These are phyloP conservation scores for Raphanus sativus DNA, from an alignment of 345 rosid genomes.

Conservation along the genomic window DNA sequence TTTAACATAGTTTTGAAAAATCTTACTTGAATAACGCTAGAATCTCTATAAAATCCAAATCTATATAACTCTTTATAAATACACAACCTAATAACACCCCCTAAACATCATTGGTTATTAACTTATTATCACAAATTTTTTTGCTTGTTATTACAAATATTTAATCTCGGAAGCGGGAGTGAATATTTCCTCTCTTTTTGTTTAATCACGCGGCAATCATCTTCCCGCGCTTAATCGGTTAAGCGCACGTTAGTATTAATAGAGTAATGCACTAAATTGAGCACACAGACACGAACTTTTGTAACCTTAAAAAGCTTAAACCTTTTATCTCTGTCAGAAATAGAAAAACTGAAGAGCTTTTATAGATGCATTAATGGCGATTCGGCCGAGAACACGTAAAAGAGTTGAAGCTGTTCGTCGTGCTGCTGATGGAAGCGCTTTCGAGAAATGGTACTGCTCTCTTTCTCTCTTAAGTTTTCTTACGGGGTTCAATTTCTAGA, in stretches of 20 bases:
- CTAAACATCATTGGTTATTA: too few species aligned
- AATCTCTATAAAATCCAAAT: too few species aligned
- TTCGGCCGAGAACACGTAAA: constrained; percentile 56
- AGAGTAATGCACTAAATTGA: constrained; percentile 15
- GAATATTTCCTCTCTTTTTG: constrained; percentile 1
- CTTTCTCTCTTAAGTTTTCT: not conserved
- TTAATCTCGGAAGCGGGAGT: constrained; percentile 10
- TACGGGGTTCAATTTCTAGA: not conserved
- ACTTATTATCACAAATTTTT: too few species aligned
- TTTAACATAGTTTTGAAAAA: too few species aligned
- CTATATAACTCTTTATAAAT: too few species aligned
- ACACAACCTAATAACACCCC: too few species aligned
- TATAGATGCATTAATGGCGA: constrained; percentile 51
- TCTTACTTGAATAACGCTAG: too few species aligned
- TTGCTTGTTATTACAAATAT: not conserved
- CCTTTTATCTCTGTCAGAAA: constrained; percentile 7
- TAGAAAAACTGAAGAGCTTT: constrained; percentile 37
- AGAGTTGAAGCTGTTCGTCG: constrained; percentile 69
- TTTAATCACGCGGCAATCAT: constrained; percentile 15
- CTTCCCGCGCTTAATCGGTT: constrained; percentile 24
- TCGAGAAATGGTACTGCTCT: constrained; percentile 56
- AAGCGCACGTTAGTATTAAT: constrained; percentile 12
- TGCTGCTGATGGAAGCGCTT: constrained; percentile 83
- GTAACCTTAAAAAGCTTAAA: not conserved
- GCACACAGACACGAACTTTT: not conserved